Evolutionary conservation across 108 stramenopile genomes (phyloP), one percentile per base, ranked within the genome.

Genomic region (Nitzschia sp.): DNA sequence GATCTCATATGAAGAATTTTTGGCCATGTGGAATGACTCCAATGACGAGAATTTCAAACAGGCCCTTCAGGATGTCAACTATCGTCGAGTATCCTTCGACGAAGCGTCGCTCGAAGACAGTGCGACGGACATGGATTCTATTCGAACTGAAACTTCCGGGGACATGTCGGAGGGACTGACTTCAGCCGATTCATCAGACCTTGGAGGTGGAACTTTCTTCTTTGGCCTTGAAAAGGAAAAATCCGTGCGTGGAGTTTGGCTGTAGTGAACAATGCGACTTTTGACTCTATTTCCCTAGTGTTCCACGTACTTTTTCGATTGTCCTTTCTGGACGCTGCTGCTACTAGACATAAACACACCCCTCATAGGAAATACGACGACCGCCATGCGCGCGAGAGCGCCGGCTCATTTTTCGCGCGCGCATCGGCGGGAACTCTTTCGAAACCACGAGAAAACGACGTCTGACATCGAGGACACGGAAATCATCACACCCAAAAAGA

Each of bases 1-100:
- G 21, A 67, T 99, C 60, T 78, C 58, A 46, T 89, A 90, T 64
- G 87, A 95, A 51, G 92, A 97, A 54, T 83, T 83, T 47, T 28
- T 78, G 47, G 64, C 48, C 3, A 21, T 80, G 38, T 75, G 75
- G 75, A 66, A 70, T 51, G 75, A 61, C 0, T 23, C 23, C 28
- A 29, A 6, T 32, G 68, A 67, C 19, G 19, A 31, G 15, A 53
- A 57, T 0, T 46, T 76, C 30, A 25, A 46, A 30, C 17, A 46
- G 3, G 57, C 26, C 2, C 29, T 76, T 53, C 1, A 33, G 25
- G 48, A 46, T 6, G 75, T 70, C 1, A 47, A 69, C 15, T 38
- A 42, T 25, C 29, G 68, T 18, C 68, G 68, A 13, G 26, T 46
- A 28, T 18, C 69, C 13, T 51, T 51, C 29, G 64, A 66, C 18